Evolutionary conservation across 2,329 filamentous ascomycete species (phyloP), one percentile per base, ranked within the genome.

Genomic region (Shiraia sp.): DNA sequence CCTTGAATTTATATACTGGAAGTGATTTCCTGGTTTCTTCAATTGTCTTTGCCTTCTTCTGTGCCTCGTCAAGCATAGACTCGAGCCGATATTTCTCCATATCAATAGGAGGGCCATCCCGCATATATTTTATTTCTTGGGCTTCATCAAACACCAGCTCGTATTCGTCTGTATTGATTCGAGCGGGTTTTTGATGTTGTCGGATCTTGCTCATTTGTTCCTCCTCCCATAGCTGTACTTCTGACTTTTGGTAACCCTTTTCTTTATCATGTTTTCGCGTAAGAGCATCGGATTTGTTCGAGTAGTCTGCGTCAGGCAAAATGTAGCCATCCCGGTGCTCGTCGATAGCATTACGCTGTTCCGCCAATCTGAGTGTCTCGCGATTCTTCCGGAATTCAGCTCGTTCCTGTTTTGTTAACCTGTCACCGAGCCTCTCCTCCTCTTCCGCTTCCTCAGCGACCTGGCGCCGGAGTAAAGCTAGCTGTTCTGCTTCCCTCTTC

Each of bases 221-320:
- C 43, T 83, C 76, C 66, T 99, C 93, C 92, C 92, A 99, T 62
- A 96, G 88, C 49, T 99, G 91, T 51, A 96, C 88, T 66, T 99
- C 93, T 0, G 90, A 96, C 43, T 96, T 82, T 57, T 90, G 95
- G 57, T 86, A 86, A 66, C 96, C 92, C 51, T 92, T 85, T 51
- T 93, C 85, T 4, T 91, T 91, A 57, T 22, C 19, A 22, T 86
- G 86, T 36, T 91, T 83, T 66, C 90, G 91, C 72, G 95, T 96
- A 9, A 99, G 78, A 0, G 88, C 89, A 16, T 95, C 88, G 50
- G 93, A 83, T 66, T 97, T 97, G 0, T 88, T 96, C 49, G 96
- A 92, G 64, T 96, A 96, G 66, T 96, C 90, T 10, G 59, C 51
- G 51, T 96, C 91, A 0, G 92, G 93, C 74, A 99, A 85, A 53